A percentile compares a stretch with the other conserved stretches of the same genome.
These are phyloP conservation scores for Byssochlamys sp. DNA, from an alignment of 2,329 filamentous ascomycete genomes.

Conservation along the genomic window DNA sequence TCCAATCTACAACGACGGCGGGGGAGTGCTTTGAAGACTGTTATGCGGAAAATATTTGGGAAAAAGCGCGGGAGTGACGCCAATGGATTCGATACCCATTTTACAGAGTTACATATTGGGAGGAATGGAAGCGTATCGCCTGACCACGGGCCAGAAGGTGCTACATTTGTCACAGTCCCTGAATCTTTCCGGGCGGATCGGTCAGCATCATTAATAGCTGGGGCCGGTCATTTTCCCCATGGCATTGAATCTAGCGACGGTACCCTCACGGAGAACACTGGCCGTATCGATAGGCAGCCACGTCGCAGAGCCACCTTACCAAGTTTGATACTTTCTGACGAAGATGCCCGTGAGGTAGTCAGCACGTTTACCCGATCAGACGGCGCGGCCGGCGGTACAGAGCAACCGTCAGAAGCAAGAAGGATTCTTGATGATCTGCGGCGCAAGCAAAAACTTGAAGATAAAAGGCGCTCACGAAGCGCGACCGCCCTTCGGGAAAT, in stretches of 20 bases:
- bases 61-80: constrained; percentile 18
- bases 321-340: constrained; percentile 34
- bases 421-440: constrained; percentile 10
- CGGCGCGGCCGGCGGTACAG: constrained; percentile 3
- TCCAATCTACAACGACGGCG: constrained; percentile 28
- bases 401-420: constrained; percentile 7
- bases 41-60: constrained; percentile 38
- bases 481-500: constrained; percentile 31
- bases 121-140: not conserved
- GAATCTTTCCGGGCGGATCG: constrained; percentile 12
- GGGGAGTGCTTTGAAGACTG: constrained; percentile 32
- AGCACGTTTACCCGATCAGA: constrained; percentile 7
- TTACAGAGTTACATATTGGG: not conserved
- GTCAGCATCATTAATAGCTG: constrained; percentile 1
- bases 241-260: constrained; percentile 8
- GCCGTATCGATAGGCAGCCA: constrained; percentile 9
- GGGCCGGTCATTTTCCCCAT: not conserved
- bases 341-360: constrained; percentile 22
- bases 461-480: constrained; percentile 37
- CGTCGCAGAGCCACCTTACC: constrained; percentile 36
- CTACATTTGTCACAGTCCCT: constrained; percentile 14
- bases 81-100: not conserved
- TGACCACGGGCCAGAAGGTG: constrained; percentile 6
- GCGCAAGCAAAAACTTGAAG: constrained; percentile 15
- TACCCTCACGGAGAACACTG: constrained; percentile 2